These are phyloP conservation scores for Pulveroboletus sp. DNA, from an alignment of 768 basidiomycete genomes.

Conservation along the genomic window DNA sequence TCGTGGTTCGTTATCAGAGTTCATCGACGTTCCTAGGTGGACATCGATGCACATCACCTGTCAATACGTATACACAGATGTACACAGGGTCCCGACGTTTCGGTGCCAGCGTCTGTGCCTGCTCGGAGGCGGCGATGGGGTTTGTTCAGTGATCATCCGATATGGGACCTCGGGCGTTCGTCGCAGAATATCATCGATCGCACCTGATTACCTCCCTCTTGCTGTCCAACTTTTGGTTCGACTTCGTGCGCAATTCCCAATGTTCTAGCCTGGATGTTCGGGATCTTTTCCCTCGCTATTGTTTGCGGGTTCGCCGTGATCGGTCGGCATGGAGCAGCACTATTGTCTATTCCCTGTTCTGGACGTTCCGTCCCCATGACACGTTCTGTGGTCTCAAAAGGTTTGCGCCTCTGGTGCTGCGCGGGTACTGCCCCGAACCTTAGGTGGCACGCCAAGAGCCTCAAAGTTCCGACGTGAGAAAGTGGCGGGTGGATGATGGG, in stretches of 20 bases:
- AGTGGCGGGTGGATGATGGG: neutral
- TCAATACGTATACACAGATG: constrained; percentile 2
- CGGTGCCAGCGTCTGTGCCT: too few species aligned
- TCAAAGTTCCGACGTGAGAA: neutral
- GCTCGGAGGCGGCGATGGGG: too few species aligned
- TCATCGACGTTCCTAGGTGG: constrained; percentile 8
- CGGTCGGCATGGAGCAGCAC: neutral
- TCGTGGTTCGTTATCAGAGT: constrained; percentile 18
- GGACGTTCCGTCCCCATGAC: neutral
- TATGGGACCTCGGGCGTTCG: constrained; percentile 2
- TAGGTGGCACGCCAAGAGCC: too few species aligned
- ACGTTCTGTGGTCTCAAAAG: constrained; percentile 2
- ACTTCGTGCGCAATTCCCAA: constrained; percentile 13
- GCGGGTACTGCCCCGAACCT: neutral
- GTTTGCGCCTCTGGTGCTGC: neutral
- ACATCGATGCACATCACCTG: neutral
- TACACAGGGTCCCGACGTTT: neutral
- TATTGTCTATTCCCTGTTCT: constrained; percentile 6
- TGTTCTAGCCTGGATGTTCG: neutral
- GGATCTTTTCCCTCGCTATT: neutral
- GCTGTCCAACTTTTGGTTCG: too few species aligned
- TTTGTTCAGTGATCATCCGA: constrained; percentile 12
- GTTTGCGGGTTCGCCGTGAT: too few species aligned
- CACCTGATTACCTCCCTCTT: too few species aligned
- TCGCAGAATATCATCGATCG: neutral